phyloP scores from a whole-genome alignment of 2,329 filamentous ascomycete genomes.

The Alternaria novae-zelandiae region DNA sequence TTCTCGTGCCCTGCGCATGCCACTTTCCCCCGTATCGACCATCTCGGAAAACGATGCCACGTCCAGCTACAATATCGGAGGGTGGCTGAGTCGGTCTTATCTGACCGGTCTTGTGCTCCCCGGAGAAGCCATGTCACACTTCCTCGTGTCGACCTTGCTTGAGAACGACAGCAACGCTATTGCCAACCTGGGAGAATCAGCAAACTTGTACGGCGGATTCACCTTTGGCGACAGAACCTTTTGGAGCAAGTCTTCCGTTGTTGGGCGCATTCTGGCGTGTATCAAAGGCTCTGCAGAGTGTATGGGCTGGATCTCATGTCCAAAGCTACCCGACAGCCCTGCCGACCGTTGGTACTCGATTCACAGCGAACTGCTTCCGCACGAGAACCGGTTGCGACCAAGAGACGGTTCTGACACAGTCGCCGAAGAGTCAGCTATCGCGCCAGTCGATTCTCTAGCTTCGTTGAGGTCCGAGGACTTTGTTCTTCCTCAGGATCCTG shows the following conservation, averaged over 20 bases:
- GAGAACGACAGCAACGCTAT: constrained; percentile 62
- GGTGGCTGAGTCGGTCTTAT: constrained; percentile 64
- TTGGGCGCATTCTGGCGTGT: constrained; percentile 61
- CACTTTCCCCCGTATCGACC: constrained; percentile 32
- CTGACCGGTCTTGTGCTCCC: constrained; percentile 62
- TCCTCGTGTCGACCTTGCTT: constrained; percentile 62
- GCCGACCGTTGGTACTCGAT: constrained; percentile 60
- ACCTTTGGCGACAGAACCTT: constrained; percentile 57
- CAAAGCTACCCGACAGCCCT: constrained; percentile 50
- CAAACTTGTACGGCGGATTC: constrained; percentile 63
- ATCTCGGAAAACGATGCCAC: constrained; percentile 20
- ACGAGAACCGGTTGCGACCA: constrained; percentile 50
- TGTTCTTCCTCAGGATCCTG: constrained; percentile 45
- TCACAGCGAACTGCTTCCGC: constrained; percentile 40
- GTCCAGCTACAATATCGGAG: constrained; percentile 47
- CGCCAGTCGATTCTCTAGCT: constrained; percentile 29
- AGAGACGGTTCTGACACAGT: constrained; percentile 35
- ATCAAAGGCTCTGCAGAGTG: constrained; percentile 55
- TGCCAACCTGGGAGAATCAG: constrained; percentile 55
- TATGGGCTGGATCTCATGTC: constrained; percentile 62
- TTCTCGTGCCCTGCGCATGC: constrained; percentile 40
- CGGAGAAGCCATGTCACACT: constrained; percentile 59
- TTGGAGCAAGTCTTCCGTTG: constrained; percentile 64
- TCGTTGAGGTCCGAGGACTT: constrained; percentile 46
- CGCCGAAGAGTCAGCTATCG: constrained; percentile 43